phyloP scores from a whole-genome alignment of 2,329 filamentous ascomycete species.

The Annulohypoxylon truncatum region DNA sequence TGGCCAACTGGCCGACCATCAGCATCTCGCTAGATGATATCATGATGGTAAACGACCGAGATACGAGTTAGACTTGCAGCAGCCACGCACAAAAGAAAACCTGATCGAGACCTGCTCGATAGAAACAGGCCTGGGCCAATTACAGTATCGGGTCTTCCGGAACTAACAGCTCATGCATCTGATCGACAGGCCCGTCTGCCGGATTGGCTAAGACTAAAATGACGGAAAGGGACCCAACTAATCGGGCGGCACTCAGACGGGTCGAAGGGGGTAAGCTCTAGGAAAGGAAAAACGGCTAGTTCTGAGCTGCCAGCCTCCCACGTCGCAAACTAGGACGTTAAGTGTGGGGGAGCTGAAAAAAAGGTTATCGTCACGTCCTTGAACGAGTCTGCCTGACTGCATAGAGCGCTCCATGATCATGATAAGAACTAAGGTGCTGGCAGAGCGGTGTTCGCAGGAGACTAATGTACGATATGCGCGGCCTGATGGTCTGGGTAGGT shows the following conservation, averaged over 20 bases:
- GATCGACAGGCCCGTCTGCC: conserved; percentile 41
- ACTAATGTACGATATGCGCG: conserved; percentile 7
- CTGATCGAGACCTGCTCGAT: conserved; percentile 25
- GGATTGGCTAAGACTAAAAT: conserved; percentile 29
- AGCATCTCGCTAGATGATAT: conserved; percentile 40
- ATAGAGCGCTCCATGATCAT: neutral
- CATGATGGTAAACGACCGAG: conserved; percentile 27
- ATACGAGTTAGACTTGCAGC: conserved; percentile 32
- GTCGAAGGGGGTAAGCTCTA: conserved; percentile 8
- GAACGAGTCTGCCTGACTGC: neutral
- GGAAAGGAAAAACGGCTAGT: conserved; percentile 10
- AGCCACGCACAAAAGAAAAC: conserved; percentile 32
- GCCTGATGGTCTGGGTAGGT: conserved; percentile 3
- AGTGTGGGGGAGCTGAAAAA: conserved; percentile 37
- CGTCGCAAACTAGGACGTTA: conserved; percentile 15
- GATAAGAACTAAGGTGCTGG: conserved; percentile 13
- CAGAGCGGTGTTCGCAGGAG: conserved; percentile 4
- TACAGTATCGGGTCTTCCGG: conserved; percentile 8
- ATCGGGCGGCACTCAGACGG: conserved; percentile 29
- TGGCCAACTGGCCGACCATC: conserved; percentile 21
- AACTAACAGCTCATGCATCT: conserved; percentile 33
- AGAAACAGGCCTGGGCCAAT: conserved; percentile 27
- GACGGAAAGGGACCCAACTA: conserved; percentile 14
- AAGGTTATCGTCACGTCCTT: conserved; percentile 21
- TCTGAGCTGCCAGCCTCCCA: conserved; percentile 23